Base-by-base conservation (phyloP, 345 rosid species). In the Reutealis trisperma region DNA sequence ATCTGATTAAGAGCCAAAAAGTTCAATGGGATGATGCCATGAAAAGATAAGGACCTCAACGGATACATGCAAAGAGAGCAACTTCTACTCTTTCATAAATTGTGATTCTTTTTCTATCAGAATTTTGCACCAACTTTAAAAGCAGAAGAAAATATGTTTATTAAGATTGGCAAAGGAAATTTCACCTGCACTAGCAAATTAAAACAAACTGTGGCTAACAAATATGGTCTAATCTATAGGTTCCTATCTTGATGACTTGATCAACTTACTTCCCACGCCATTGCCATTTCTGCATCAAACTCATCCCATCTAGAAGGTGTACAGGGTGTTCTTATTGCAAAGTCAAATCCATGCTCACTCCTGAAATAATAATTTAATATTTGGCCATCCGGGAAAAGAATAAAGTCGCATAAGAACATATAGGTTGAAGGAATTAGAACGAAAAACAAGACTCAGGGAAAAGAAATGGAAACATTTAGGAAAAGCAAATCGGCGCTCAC, bases 271-370 rank as follows among this genome's bases (percentile, higher is more conserved):
- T 92, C 96, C 98, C 99, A 95, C 55, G 99, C 94, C 79, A 80
- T 63, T 67, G 89, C 82, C 98, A 93, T 95, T 86, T 95, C 99
- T 62, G 87, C 85, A 77, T 92, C 92, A 80, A 91, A 93, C 15
- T 90, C 98, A 58, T 91, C 91, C 99, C 98, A 95, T 85, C 99
- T 93, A 68, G 89, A 79, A 73, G 99, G 98, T 3, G 91, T 91
- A 73, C 97, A 95, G 66, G 99, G 99, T 69, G 99, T 95, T 86
- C 96, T 82, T 74, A 95, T 92, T 41, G 97, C 89, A 73, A 93
- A 95, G 83, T 95, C 96, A 78, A 77, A 90, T 76, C 96, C 99
- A 69, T 70, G 84, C 61, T 86, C 90, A 68, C 83, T 92, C 87
- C 97, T 92, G 85, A 37, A 81, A 67, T 24, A 79, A 80, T 78